Percentiles rank a stretch among this genome's conserved stretches.
Evolutionary conservation across 306 rosid species (phyloP).

Genomic region (Alnus rubra): DNA sequence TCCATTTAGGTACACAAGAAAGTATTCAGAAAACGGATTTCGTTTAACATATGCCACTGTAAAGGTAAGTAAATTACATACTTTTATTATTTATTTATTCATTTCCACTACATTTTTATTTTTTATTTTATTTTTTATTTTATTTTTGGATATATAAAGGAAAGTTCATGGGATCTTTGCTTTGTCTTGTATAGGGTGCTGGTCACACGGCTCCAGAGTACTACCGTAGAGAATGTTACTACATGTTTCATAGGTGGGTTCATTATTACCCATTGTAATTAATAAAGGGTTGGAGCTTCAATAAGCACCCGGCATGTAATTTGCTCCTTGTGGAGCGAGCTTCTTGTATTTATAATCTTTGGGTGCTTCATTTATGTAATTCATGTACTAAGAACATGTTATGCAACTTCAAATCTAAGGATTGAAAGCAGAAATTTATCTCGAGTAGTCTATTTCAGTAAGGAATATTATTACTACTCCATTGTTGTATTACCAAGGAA

Average conservation of each 20-base stretch:
- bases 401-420: too few relatives aligned
- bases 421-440: too few relatives aligned
- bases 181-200: conserved; percentile 14
- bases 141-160: background rate
- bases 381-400: too few relatives aligned
- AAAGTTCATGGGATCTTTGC: background rate
- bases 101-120: background rate
- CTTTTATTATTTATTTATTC: background rate
- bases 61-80: background rate
- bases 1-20: conserved; percentile 14
- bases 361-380: too few relatives aligned
- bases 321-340: too few relatives aligned
- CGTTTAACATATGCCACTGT: conserved; percentile 15
- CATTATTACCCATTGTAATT: conserved; percentile 10
- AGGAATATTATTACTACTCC: too few relatives aligned
- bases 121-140: too few relatives aligned
- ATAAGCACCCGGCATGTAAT: too few relatives aligned
- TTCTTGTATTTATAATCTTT: too few relatives aligned
- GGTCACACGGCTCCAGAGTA: conserved; percentile 23
- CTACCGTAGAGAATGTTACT: conserved; percentile 20
- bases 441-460: too few relatives aligned
- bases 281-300: too few relatives aligned
- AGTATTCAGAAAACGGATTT: conserved; percentile 5
- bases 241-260: conserved; percentile 25
- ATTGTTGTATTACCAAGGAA: too few relatives aligned